Evolutionary conservation across 768 basidiomycete genomes (phyloP).

Genomic region (Trametes sanguinea): DNA sequence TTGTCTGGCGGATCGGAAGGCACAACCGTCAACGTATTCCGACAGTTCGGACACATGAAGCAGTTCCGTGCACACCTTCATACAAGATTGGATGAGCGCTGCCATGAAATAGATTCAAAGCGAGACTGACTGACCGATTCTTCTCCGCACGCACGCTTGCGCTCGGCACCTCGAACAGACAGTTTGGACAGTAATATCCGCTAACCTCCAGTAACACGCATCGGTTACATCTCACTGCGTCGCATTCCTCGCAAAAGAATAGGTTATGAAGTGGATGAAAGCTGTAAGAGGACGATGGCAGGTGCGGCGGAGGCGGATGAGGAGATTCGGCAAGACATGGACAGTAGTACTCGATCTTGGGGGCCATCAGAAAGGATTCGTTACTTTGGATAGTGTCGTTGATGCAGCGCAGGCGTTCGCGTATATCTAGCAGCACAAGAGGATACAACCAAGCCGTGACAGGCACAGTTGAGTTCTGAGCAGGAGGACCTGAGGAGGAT

Average conservation of each 20-base stretch:
- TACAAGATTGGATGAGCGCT: conserved; percentile 2
- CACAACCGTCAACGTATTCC: conserved; percentile 88
- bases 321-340: conserved; percentile 64
- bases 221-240: conserved; percentile 88
- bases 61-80: conserved; percentile 95
- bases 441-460: neutral
- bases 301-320: conserved; percentile 71
- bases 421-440: neutral
- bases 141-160: conserved; percentile 98
- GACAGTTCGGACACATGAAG: conserved; percentile 93
- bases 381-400: neutral
- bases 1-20: conserved; percentile 78
- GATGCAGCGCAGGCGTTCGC: neutral
- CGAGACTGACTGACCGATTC: conserved; percentile 68
- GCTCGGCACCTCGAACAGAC: conserved; percentile 96
- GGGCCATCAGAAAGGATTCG: conserved; percentile 38
- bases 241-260: conserved; percentile 99
- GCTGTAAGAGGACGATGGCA: conserved; percentile 74
- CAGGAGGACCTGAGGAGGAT: neutral
- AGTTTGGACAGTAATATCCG: conserved; percentile 97
- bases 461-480: neutral
- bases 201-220: conserved; percentile 94
- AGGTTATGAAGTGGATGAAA: conserved; percentile 84
- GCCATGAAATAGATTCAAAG: neutral
- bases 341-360: conserved; percentile 66